Conservation (phyloP, 768 basidiomycete species). For the Imleria badia region DNA sequence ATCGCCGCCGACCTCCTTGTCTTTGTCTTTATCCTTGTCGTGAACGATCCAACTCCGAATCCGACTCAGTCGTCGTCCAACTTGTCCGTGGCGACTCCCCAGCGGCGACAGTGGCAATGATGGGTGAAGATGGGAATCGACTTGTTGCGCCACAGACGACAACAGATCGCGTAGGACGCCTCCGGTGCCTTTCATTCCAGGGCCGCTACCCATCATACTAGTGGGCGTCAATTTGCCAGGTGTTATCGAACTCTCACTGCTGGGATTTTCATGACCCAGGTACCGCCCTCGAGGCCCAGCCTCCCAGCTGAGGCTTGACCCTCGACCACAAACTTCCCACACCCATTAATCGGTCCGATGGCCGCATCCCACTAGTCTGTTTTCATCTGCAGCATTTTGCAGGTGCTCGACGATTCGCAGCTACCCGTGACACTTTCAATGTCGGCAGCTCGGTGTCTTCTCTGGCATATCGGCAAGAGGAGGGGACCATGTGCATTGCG, state of each 20-base stretch:
- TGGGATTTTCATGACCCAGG: not conserved
- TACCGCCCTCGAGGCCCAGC: not conserved
- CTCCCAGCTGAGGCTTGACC: not conserved
- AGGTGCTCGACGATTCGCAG: too few species aligned
- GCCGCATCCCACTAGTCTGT: too few species aligned
- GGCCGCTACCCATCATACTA: not conserved
- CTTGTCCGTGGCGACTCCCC: not conserved
- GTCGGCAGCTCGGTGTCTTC: too few species aligned
- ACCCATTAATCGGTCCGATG: not conserved
- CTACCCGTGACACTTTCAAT: too few species aligned
- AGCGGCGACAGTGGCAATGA: not conserved
- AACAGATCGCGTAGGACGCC: conserved; percentile 17
- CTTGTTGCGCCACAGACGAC: conserved; percentile 25
- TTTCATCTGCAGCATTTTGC: too few species aligned
- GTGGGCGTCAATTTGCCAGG: not conserved
- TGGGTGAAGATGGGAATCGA: conserved; percentile 23
- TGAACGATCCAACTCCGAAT: conserved; percentile 16
- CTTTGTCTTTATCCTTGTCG: not conserved
- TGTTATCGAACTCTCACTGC: not conserved
- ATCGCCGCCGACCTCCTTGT: conserved; percentile 6
- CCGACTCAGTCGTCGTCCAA: conserved; percentile 14
- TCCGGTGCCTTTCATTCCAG: not conserved
- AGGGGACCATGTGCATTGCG: too few species aligned
- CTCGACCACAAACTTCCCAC: not conserved
- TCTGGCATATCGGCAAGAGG: too few species aligned